Evolutionary conservation across 345 rosid species (phyloP), one percentile per base, ranked within the genome.

Genomic region (Melaleuca alternifolia): DNA sequence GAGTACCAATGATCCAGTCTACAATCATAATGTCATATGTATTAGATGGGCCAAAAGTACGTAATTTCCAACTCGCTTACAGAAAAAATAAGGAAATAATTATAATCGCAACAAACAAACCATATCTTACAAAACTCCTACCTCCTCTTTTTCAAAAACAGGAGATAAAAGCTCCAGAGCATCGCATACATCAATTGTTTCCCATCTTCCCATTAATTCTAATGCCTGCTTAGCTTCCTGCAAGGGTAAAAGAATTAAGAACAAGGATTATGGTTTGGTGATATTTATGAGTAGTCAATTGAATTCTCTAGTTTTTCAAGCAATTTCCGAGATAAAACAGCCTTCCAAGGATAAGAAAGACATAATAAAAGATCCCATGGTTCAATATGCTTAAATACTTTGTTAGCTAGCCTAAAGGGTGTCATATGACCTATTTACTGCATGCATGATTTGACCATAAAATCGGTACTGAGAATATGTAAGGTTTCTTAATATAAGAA

Each of bases 141-240:
- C 99, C 98, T 96, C 99, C 93, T 96, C 99, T 86, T 98, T 95
- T 90, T 95, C 98, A 92, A 97, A 96, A 37, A 95, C 91, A 84
- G 99, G 99, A 37, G 99, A 97, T 81, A 97, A 91, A 89, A 97
- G 97, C 90, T 97, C 99, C 92, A 97, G 84, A 41, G 99, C 99
- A 92, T 97, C 99, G 83, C 92, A 93, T 50, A 95, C 98, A 91
- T 97, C 99, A 91, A 97, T 96, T 89, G 91, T 94, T 87, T 95
- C 95, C 99, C 98, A 97, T 90, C 91, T 94, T 85, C 94, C 89
- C 99, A 97, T 97, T 87, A 97, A 93, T 84, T 96, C 96, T 56
- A 94, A 84, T 79, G 99, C 99, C 88, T 97, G 99, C 87, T 95
- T 97, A 76, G 99, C 99, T 94, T 97, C 99, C 99, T 97, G 94